A percentile compares a stretch with the other conserved stretches of the same genome.
phyloP scores from a whole-genome alignment of 352 stramenopile species.

The Plasmopara muralis region DNA sequence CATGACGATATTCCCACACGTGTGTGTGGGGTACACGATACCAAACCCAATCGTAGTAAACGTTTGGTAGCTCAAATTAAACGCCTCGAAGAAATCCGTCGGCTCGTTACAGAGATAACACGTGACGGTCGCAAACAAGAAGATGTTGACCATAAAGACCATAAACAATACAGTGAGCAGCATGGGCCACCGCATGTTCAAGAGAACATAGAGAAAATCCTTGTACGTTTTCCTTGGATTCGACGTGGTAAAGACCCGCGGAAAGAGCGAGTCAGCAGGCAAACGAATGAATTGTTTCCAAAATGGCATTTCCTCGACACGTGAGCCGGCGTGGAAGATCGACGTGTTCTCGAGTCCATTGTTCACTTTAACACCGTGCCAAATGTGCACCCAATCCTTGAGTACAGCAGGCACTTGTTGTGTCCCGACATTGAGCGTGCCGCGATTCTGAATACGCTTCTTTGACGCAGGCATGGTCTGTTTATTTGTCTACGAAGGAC shows the following conservation, averaged over 20 bases:
- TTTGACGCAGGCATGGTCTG: conserved; percentile 60
- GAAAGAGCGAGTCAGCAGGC: conserved; percentile 68
- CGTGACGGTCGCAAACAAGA: conserved; percentile 45
- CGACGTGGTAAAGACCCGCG: conserved; percentile 40
- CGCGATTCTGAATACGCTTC: conserved; percentile 66
- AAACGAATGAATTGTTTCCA: conserved; percentile 66
- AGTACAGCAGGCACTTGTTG: conserved; percentile 56
- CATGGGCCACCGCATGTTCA: conserved; percentile 80
- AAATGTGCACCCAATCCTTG: conserved; percentile 74
- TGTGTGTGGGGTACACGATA: conserved; percentile 56
- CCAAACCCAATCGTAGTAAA: conserved; percentile 84
- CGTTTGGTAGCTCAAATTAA: conserved; percentile 78
- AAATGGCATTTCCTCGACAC: conserved; percentile 53
- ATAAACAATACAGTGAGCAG: conserved; percentile 51
- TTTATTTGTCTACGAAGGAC: not conserved
- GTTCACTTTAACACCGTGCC: conserved; percentile 70
- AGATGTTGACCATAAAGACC: conserved; percentile 58
- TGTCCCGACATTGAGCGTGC: conserved; percentile 30
- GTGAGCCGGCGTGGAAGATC: conserved; percentile 67
- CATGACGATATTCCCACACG: conserved; percentile 66
- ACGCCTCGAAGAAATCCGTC: conserved; percentile 44
- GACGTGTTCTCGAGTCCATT: conserved; percentile 26
- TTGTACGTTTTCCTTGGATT: conserved; percentile 76
- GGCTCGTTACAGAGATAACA: conserved; percentile 51
- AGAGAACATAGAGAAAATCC: conserved; percentile 74